These are phyloP conservation scores for Debaryomyces psychrophilus DNA, from an alignment of 1,139 yeast genomes.

Conservation along the genomic window DNA sequence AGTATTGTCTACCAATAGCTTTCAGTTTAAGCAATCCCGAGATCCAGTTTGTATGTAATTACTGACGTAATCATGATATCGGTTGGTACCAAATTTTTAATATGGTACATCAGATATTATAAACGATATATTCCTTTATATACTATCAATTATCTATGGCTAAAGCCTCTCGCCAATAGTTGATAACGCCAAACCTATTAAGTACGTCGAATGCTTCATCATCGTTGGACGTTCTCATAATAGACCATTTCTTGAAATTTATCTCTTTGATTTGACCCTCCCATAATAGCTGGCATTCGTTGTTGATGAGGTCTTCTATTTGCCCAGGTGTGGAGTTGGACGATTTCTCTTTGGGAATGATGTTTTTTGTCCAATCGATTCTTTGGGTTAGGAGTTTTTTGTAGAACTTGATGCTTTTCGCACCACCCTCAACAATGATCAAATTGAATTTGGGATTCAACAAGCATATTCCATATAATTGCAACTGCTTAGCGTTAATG, in stretches of 20 bases:
- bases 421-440: conserved; percentile 75
- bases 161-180: conserved; percentile 62
- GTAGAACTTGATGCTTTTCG: conserved; percentile 60
- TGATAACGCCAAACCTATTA: conserved; percentile 53
- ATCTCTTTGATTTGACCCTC: conserved; percentile 65
- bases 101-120: no score
- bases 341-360: conserved; percentile 31
- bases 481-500: conserved; percentile 74
- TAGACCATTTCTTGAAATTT: conserved; percentile 65
- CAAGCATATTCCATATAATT: conserved; percentile 60
- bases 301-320: conserved; percentile 45
- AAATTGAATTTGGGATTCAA: conserved; percentile 52
- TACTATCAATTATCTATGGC: conserved; percentile 10
- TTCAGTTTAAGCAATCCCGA: conserved; percentile 8
- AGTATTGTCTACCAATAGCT: neutral
- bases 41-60: conserved; percentile 1
- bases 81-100: no score
- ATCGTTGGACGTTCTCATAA: conserved; percentile 52
- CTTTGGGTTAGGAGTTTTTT: conserved; percentile 63
- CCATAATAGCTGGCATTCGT: conserved; percentile 67
- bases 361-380: conserved; percentile 68
- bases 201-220: conserved; percentile 59
- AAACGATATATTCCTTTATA: no score
- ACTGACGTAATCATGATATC: conserved; percentile 1
- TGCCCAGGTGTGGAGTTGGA: conserved; percentile 9